These are phyloP conservation scores for Leptomonas pyrrhocoris DNA, from an alignment of 208 protist species.

Conservation along the genomic window DNA sequence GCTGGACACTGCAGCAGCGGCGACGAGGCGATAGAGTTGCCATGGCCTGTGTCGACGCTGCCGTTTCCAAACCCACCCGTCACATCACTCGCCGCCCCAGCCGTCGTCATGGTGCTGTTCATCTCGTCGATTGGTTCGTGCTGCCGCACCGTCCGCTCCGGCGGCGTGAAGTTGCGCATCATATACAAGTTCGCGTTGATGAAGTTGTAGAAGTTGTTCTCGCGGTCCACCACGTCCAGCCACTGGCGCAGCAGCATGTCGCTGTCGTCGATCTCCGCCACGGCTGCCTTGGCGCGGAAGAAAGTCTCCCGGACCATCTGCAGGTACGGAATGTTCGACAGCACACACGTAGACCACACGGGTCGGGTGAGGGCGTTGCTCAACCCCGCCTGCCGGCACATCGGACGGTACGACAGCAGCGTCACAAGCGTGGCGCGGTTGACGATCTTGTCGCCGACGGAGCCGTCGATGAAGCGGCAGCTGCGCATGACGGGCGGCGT, in stretches of 20 bases:
- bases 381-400: slow-evolving; percentile 44
- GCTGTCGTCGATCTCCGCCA: slow-evolving; percentile 45
- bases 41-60: neutral
- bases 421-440: slow-evolving; percentile 42
- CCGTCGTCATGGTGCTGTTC: slow-evolving; percentile 5
- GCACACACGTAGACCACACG: slow-evolving; percentile 45
- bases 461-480: slow-evolving; percentile 53
- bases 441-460: slow-evolving; percentile 46
- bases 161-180: slow-evolving; percentile 42
- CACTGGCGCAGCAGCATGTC: slow-evolving; percentile 39
- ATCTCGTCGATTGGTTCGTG: slow-evolving; percentile 11
- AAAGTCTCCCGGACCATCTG: slow-evolving; percentile 59
- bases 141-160: slow-evolving; percentile 38
- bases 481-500: slow-evolving; percentile 50
- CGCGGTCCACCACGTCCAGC: slow-evolving; percentile 38
- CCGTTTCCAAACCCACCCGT: slow-evolving; percentile 1
- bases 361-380: slow-evolving; percentile 44
- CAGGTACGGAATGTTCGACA: slow-evolving; percentile 55
- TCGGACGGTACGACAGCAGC: slow-evolving; percentile 39
- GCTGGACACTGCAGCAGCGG: neutral
- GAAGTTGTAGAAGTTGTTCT: slow-evolving; percentile 55
- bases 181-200: slow-evolving; percentile 46
- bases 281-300: slow-evolving; percentile 44
- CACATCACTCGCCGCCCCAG: slow-evolving; percentile 1
- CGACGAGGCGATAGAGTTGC: slow-evolving; percentile 10